Evolutionary conservation across 768 basidiomycete species (phyloP), one percentile per base, ranked within the genome.

Genomic region (Rhodotorula sphaerocarpa): DNA sequence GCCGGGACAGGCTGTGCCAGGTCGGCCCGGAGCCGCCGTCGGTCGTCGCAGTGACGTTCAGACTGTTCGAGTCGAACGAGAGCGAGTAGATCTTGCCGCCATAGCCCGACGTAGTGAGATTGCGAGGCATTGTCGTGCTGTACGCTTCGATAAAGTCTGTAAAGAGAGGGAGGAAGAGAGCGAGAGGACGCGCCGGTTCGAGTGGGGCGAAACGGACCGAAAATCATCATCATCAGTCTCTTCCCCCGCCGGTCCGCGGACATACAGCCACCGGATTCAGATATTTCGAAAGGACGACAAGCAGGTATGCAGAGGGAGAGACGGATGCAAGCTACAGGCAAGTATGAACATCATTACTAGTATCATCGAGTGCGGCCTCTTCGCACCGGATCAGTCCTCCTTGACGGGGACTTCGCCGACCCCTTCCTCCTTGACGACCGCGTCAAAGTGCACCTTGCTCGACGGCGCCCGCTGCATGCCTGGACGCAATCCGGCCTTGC

Each of bases 31-130:
- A 42, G 23, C 59, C 60, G 52, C 55, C 30, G 5, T 21, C 4
- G 43, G 41, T 20, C 4, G 55, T 34, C 21, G 30, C 14, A 3
- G 31, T 36, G 14, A 28, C 33, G 28, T 15, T 36, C 23, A 59
- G 50, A 25, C 54, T 18, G 18, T 25, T 3, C 0, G 55, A 45
- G n/a, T 58, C 43, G 53, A 65, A 50, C 3, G 48, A 30, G 27
- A 65, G 58, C 2, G 61, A 16, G 30, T 50, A 20, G 62, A 68
- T 51, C 7, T n/a, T 31, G n/a, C 56, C 56, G 56, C 62, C 62
- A 45, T 69, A 65, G 30, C 63, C 63, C 2, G 53, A 50, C 1
- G 60, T 45, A 50, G 59, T 51, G 5, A 69, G 52, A 0, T 53
- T 59, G 31, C 28, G 25, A 3, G 55, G 9, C 56, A 62, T 62